Base-by-base conservation (phyloP, 2,329 filamentous ascomycete genomes). In the Immersiporthe knoxdaviesiana region DNA sequence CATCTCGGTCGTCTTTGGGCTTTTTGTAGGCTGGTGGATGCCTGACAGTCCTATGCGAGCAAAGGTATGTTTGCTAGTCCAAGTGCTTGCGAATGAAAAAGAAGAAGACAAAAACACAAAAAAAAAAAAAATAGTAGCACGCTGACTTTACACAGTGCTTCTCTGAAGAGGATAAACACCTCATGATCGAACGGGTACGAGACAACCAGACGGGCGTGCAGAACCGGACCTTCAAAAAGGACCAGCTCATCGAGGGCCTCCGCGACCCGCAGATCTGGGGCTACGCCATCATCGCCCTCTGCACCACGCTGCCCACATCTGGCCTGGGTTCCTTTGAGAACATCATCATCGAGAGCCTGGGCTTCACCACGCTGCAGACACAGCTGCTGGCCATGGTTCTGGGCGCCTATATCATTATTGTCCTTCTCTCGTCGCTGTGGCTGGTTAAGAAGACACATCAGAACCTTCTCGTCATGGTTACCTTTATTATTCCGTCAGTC, bases 341-440 rank as follows among this genome's bases (percentile, higher is more conserved):
- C 72, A 90, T 94, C 73, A 90, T 94, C 74, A 92, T 94, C 78
- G 86, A 84, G 67, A 82, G 83, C n/a, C 89, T 94, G 69, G 80
- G 89, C 0, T 94, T 93, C 74, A 84, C 81, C 0, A 80, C 82
- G 0, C 81, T 93, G 8, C 80, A 94, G 77, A 92, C 91, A 0
- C 91, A 93, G 78, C 81, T 94, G 1, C 81, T 94, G 32, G 86
- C 90, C 52, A 93, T 94, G 90, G 91, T 93, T 0, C 81, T 92
- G 0, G 91, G 91, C 6, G 87, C 86, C 52, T 91, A 91, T 73
- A 93, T 93, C 73, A 92, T 94, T 71, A 81, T 90, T 62, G 86
- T 93, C 4, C 82, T 94, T 1, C 80, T 93, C 35, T 81, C 81
- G 0, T 91, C 90, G 0, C 85, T 88, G 0, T 93, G 85, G 85